A percentile compares a stretch with the other conserved stretches of the same genome.
Conservation (phyloP, 495 filamentous ascomycete species). For the Astrothelium macrocarpum region DNA sequence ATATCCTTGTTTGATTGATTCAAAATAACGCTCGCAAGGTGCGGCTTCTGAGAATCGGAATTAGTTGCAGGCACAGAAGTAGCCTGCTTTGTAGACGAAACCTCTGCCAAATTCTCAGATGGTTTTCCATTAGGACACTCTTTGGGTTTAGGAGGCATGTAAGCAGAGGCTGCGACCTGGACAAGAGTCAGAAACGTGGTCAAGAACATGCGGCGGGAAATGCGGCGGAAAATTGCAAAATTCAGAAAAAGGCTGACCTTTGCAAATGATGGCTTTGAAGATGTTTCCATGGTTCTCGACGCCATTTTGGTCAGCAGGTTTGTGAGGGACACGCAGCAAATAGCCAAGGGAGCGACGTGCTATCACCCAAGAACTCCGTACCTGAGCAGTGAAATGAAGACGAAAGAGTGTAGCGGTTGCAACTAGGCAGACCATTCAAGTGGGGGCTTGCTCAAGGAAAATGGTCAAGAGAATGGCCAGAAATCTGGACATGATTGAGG, state of each 20-base stretch:
- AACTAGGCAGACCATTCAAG: constrained; percentile 6
- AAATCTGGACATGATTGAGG: constrained; percentile 31
- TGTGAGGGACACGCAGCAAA: not conserved
- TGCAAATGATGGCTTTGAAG: constrained; percentile 38
- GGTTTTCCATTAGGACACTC: constrained; percentile 7
- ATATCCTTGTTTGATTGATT: not conserved
- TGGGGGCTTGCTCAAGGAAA: constrained; percentile 32
- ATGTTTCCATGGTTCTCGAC: constrained; percentile 16
- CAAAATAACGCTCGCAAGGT: not conserved
- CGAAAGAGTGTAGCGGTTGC: constrained; percentile 13
- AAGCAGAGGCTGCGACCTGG: constrained; percentile 46
- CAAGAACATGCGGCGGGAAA: no score
- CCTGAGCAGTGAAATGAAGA: constrained; percentile 14
- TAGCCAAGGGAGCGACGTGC: not conserved
- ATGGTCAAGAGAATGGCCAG: constrained; percentile 27
- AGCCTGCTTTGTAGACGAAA: not conserved
- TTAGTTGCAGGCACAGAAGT: not conserved
- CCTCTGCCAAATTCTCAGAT: not conserved
- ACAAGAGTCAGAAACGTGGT: not conserved
- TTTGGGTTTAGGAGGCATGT: not conserved
- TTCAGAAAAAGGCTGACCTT: constrained; percentile 48
- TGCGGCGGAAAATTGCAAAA: not conserved
- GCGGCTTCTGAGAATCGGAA: constrained; percentile 7
- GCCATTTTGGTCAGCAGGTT: constrained; percentile 10
- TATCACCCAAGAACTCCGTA: constrained; percentile 2